phyloP scores from a whole-genome alignment of 495 filamentous ascomycete species.

The Penicillium tannophilum region DNA sequence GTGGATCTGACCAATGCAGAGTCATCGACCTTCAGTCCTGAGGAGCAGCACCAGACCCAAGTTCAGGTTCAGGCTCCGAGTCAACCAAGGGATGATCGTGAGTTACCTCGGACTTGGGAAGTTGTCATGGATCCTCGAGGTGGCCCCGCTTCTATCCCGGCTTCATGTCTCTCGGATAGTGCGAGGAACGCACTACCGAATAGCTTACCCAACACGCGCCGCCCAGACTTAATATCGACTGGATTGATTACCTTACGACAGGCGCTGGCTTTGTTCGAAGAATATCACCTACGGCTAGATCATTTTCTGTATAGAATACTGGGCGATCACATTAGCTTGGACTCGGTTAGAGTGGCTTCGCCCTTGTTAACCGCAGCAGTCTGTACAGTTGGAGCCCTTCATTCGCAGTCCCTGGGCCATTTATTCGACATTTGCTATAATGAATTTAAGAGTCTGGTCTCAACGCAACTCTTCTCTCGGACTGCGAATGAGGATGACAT shows the following conservation, averaged over 20 bases:
- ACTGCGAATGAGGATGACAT: slow-evolving; percentile 32
- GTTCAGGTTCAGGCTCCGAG: neutral
- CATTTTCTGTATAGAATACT: slow-evolving; percentile 41
- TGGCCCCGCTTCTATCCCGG: slow-evolving; percentile 34
- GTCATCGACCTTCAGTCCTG: neutral
- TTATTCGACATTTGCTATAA: slow-evolving; percentile 33
- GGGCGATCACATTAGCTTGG: slow-evolving; percentile 30
- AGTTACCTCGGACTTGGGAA: slow-evolving; percentile 18
- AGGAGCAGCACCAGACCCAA: neutral
- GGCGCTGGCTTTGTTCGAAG: slow-evolving; percentile 29
- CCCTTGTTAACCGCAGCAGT: slow-evolving; percentile 35
- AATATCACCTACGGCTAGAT: slow-evolving; percentile 36
- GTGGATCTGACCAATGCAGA: slow-evolving; percentile 10
- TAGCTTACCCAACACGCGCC: slow-evolving; percentile 13
- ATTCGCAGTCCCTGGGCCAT: slow-evolving; percentile 28
- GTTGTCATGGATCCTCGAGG: slow-evolving; percentile 28
- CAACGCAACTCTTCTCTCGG: slow-evolving; percentile 24
- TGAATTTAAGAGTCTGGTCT: slow-evolving; percentile 29
- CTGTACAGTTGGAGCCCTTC: slow-evolving; percentile 37
- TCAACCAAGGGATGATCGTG: slow-evolving; percentile 1
- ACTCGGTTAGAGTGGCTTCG: slow-evolving; percentile 27
- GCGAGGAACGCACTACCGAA: slow-evolving; percentile 16
- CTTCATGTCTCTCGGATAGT: slow-evolving; percentile 29
- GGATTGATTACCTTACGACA: slow-evolving; percentile 24
- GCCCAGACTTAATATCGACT: slow-evolving; percentile 24